phyloP scores from a whole-genome alignment of 1,284 basidiomycete species.

The Malassezia obtusa region DNA sequence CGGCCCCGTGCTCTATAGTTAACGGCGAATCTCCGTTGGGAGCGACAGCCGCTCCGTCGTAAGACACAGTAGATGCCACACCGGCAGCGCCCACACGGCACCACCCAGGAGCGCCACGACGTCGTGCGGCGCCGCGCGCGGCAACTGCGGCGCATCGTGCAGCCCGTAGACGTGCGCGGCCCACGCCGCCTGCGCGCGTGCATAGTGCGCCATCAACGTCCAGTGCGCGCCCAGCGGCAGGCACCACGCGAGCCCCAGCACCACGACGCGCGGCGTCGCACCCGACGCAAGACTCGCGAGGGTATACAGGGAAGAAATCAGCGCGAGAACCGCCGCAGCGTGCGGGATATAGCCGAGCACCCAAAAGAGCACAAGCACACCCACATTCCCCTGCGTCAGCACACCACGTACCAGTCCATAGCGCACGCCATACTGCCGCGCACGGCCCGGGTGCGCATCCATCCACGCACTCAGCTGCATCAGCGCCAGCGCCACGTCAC shows the following conservation, averaged over 20 bases:
- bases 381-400: slow-evolving; percentile 3
- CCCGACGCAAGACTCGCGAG: background rate
- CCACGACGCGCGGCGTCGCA: background rate
- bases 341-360: background rate
- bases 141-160: background rate
- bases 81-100: slow-evolving; percentile 11
- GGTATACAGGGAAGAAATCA: background rate
- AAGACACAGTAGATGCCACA: slow-evolving; percentile 10
- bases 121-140: slow-evolving; percentile 1
- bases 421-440: background rate
- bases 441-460: slow-evolving; percentile 5
- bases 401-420: slow-evolving; percentile 3
- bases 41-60: slow-evolving; percentile 9
- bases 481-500: slow-evolving; percentile 2
- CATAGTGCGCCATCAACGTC: background rate
- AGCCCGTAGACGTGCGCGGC: background rate
- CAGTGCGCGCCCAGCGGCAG: slow-evolving; percentile 8
- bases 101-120: slow-evolving; percentile 14
- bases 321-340: background rate
- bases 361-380: background rate
- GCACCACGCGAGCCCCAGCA: background rate
- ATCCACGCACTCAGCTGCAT: slow-evolving; percentile 13
- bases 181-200: slow-evolving; percentile 3
- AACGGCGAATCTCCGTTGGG: background rate
- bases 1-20: slow-evolving; percentile 13